Evolutionary conservation across 495 filamentous ascomycete species (phyloP), one percentile per base, ranked within the genome.

Genomic region (Filosporella fistucella): DNA sequence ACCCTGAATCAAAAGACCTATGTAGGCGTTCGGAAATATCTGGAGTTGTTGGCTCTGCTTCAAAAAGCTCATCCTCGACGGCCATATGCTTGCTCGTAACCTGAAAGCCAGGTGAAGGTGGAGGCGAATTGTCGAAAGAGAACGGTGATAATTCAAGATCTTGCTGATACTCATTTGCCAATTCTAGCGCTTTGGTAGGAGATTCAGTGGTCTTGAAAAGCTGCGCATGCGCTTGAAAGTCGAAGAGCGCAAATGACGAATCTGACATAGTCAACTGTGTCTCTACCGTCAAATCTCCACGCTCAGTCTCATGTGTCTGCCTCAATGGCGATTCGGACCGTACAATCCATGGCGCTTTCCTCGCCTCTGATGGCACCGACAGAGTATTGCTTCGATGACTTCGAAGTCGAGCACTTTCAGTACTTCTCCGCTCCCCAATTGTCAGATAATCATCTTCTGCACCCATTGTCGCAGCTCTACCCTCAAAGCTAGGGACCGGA

Each of bases 61-160:
- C 74, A 39, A 76, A 75, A 14, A 74, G 40, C n/a, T 67, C 37
- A 30, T 74, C 72, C 47, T 78, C 71, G 13, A 65, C 45, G 8
- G 72, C 70, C 14, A 66, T 71, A 33, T 65, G 52, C 48, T 74
- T 75, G 36, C 68, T 72, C 0, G 71, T 73, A 1, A 67, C 64
- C 58, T 71, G 56, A 40, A 61, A 36, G n/a, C 29, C 41, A 3
- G 63, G 65, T n/a, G 60, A 55, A 25, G 33, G 11, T 3, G 56
- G 47, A 14, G 49, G 37, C 7, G 56, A 51, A n/a, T 47, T 45
- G 3, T 45, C 41, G 16, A 68, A 49, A 7, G 58, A 60, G 35
- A 64, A 63, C 1, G 65, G 63, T 38, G 44, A 63, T 17, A 62
- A 52, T 28, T 52, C 42, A 16, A 65, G 39, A 3, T 63, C 57